Evolutionary conservation across 331 rosid genomes (phyloP), one percentile per base, ranked within the genome.

Genomic region (Prunus yedoensis): DNA sequence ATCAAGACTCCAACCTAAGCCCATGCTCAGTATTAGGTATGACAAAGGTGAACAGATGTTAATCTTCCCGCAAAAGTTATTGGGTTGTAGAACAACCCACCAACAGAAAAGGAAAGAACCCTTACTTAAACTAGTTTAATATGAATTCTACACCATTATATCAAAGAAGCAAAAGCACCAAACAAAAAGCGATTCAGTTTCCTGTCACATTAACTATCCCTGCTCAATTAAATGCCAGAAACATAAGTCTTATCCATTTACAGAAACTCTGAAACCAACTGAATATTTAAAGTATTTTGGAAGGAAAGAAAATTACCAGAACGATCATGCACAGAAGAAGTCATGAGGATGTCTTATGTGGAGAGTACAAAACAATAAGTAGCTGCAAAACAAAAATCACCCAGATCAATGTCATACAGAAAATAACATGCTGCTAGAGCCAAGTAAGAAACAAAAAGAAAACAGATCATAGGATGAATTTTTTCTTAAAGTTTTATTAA

Each of bases 311-410:
- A 3, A 3, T 18, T 86, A 87, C 90, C 88, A 8, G 88, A 87
- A 74, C 74, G 80, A 73, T 79, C 80, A 18, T 79, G 79, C 70
- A 63, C 82, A 17, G 90, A 83, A 52, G 90, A 87, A 74, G 87
- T 84, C 90, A 87, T 87, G 81, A 81, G 83, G 85, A 64, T 30
- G 70, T 21, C 66, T 65, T 41, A 82, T 28, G 52, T 71, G 45
- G 71, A 21, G 66, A 74, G 68, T 38, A 74, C 20, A 56, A 56
- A 72, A 28, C 73, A 32, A 80, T 70, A 75, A 71, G 87, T 85
- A 70, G 70, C 74, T 84, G 76, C 60, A 68, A 58, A 77, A 79
- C 41, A 60, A 51, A 47, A 10, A 69, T 50, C 53, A 56, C n/a
- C 41, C 74, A 59, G 70, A 25, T 60, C 47, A 66, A 41, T 66